Evolutionary conservation across 2,329 filamentous ascomycete genomes (phyloP).

Genomic region (Madurella mycetomatis): DNA sequence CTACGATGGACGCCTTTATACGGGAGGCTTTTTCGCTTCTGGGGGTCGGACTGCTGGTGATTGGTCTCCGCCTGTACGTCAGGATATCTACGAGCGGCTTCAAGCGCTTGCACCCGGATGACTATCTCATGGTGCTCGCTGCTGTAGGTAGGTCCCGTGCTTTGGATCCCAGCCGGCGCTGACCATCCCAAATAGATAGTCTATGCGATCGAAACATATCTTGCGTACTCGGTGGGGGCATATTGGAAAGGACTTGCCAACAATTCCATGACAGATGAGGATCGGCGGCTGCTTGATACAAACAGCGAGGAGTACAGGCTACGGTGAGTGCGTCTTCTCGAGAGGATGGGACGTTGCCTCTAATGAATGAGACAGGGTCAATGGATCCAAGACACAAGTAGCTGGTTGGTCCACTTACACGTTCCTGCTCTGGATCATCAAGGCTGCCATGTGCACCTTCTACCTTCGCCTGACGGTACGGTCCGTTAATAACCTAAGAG

Average conservation of each 20-base stretch:
- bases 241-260: conserved; percentile 32
- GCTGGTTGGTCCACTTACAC: conserved; percentile 29
- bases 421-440: conserved; percentile 27
- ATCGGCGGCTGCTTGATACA: conserved; percentile 27
- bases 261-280: conserved; percentile 31
- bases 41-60: conserved; percentile 45
- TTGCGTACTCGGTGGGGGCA: conserved; percentile 30
- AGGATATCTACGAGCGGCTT: conserved; percentile 46
- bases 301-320: conserved; percentile 27
- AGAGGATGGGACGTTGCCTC: background rate
- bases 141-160: conserved; percentile 37
- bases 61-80: conserved; percentile 46
- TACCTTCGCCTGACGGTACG: conserved; percentile 30
- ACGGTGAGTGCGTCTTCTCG: conserved; percentile 20
- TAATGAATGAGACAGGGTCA: conserved; percentile 23
- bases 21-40: conserved; percentile 49
- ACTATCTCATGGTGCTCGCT: conserved; percentile 55
- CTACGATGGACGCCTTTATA: conserved; percentile 30
- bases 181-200: conserved; percentile 8
- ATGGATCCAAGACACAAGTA: conserved; percentile 35
- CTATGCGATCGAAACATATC: conserved; percentile 27
- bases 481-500: background rate
- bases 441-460: conserved; percentile 30
- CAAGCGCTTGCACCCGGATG: conserved; percentile 50
- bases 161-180: conserved; percentile 1